phyloP scores from a whole-genome alignment of 306 rosid genomes.

The Ziziphus jujuba region DNA sequence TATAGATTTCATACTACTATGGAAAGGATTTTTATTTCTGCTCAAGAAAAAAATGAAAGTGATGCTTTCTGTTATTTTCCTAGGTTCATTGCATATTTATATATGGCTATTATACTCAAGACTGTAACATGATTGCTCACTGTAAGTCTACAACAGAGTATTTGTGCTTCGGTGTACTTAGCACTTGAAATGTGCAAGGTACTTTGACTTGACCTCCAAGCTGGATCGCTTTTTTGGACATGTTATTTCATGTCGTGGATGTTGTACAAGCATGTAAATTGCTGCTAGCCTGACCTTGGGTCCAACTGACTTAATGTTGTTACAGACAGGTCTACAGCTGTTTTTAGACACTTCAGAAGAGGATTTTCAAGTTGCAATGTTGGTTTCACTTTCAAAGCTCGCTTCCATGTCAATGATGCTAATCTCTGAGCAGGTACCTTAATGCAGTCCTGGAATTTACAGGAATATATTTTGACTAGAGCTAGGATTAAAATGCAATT shows the following conservation, averaged over 20 bases:
- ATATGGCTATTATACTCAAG: neutral
- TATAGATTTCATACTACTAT: neutral
- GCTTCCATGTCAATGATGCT: slow-evolving; percentile 51
- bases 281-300: too few relatives aligned
- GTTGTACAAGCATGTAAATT: too few relatives aligned
- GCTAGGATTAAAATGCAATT: too few relatives aligned
- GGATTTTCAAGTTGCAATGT: slow-evolving; percentile 53
- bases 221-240: too few relatives aligned
- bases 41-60: neutral
- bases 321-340: slow-evolving; percentile 64
- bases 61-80: slow-evolving; percentile 1
- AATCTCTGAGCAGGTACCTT: slow-evolving; percentile 52
- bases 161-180: neutral
- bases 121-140: too few relatives aligned
- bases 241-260: too few relatives aligned
- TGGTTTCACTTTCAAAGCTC: slow-evolving; percentile 69
- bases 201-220: too few relatives aligned
- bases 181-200: too few relatives aligned
- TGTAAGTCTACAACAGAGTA: neutral
- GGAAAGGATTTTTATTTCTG: neutral
- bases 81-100: neutral
- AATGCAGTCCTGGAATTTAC: neutral
- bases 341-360: slow-evolving; percentile 49
- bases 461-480: neutral
- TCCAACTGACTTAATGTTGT: neutral